Conservation (phyloP, 2,329 filamentous ascomycete species). For the Pseudocercospora fijiensis region DNA sequence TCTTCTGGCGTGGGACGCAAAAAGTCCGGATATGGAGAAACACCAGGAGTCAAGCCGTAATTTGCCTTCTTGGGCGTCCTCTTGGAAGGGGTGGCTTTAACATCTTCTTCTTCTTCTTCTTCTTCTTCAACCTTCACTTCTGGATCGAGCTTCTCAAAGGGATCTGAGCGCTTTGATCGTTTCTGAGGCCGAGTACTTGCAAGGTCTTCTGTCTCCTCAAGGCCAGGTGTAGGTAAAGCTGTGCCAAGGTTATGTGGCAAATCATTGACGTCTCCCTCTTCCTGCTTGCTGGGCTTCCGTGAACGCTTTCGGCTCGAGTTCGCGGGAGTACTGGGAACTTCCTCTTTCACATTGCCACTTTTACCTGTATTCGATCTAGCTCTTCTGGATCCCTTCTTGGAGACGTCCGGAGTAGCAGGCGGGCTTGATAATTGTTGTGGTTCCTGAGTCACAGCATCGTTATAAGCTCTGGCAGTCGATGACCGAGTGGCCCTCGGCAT, state of each 20-base stretch:
- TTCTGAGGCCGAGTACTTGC: conserved; percentile 31
- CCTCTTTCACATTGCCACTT: neutral
- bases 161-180: conserved; percentile 26
- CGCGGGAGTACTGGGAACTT: conserved; percentile 15
- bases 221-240: conserved; percentile 33
- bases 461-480: conserved; percentile 22
- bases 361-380: conserved; percentile 3
- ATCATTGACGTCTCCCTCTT: conserved; percentile 46
- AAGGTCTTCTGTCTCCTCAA: conserved; percentile 27
- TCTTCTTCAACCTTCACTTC: conserved; percentile 12
- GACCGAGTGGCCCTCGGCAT: conserved; percentile 34
- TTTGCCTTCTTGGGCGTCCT: conserved; percentile 44
- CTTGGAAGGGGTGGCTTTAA: conserved; percentile 32
- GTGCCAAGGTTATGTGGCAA: conserved; percentile 59
- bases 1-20: conserved; percentile 64
- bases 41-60: conserved; percentile 49
- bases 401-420: conserved; percentile 41
- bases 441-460: conserved; percentile 18
- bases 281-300: conserved; percentile 39
- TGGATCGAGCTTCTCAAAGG: conserved; percentile 13
- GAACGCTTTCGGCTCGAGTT: conserved; percentile 41
- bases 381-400: conserved; percentile 24
- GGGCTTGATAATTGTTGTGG: conserved; percentile 47
- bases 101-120: conserved; percentile 10
- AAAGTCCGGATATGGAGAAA: conserved; percentile 68